Percentiles rank a stretch among this genome's conserved stretches.
Evolutionary conservation across 1,284 basidiomycete species (phyloP).

Genomic region (Cryptococcus deneoformans): DNA sequence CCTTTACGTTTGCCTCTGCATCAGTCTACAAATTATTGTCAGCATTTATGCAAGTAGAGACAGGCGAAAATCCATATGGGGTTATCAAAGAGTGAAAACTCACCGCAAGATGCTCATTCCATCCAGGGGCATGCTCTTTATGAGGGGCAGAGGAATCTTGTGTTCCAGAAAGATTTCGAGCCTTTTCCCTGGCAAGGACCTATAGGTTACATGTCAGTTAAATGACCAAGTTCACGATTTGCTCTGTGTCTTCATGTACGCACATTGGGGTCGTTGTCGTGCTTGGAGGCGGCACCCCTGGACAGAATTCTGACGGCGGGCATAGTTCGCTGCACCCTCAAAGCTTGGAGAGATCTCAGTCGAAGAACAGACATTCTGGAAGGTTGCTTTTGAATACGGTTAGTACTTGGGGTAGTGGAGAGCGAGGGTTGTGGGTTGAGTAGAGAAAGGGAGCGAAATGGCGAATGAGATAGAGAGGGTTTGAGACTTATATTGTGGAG

Average conservation of each 20-base stretch:
- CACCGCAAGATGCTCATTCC: slow-evolving; percentile 46
- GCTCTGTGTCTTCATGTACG: neutral
- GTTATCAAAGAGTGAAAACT: slow-evolving; percentile 10
- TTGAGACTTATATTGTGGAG: neutral
- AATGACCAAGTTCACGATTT: neutral
- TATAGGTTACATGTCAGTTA: slow-evolving; percentile 1
- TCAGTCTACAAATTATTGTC: slow-evolving; percentile 21
- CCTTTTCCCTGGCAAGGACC: slow-evolving; percentile 37
- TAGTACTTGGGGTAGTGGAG: neutral
- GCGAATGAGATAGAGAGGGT: neutral
- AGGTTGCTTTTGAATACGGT: slow-evolving; percentile 2
- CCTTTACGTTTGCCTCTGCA: slow-evolving; percentile 43
- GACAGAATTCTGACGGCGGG: neutral
- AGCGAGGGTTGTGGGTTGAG: neutral
- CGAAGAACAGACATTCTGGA: neutral
- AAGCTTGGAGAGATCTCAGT: slow-evolving; percentile 7
- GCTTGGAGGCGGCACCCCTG: slow-evolving; percentile 8
- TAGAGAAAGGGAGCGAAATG: neutral
- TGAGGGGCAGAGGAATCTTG: slow-evolving; percentile 32
- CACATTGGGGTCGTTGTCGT: slow-evolving; percentile 13
- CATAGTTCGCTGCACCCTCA: slow-evolving; percentile 2
- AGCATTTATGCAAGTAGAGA: no score
- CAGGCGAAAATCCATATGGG: no score
- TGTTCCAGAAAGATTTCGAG: slow-evolving; percentile 31
- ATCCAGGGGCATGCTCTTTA: slow-evolving; percentile 41